Conservation (phyloP, 1,139 yeast species). For the Lodderomyces margitis region DNA sequence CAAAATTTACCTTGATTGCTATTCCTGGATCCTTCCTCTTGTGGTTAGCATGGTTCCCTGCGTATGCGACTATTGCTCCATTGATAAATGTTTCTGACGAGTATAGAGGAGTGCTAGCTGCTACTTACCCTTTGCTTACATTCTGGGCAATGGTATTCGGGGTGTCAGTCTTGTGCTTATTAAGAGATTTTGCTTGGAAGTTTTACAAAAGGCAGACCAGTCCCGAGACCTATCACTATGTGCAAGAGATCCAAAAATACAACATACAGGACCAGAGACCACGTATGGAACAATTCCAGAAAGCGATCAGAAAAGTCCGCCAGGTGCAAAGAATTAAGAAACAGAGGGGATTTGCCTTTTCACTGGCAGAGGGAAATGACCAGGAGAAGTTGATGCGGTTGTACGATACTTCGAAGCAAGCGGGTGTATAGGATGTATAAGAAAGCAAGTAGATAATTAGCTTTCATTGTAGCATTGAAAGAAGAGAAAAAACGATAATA, state of each 20-base stretch:
- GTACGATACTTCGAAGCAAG: conserved; percentile 82
- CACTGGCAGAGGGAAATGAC: conserved; percentile 91
- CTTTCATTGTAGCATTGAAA: too few species aligned
- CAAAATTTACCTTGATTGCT: conserved; percentile 85
- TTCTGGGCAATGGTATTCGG: conserved; percentile 86
- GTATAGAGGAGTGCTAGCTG: conserved; percentile 74
- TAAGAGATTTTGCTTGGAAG: conserved; percentile 92
- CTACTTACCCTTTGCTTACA: conserved; percentile 71
- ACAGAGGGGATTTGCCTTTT: conserved; percentile 97
- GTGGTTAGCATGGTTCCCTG: conserved; percentile 87
- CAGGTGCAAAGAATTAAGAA: conserved; percentile 98
- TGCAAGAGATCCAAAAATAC: conserved; percentile 94
- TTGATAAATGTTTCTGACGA: conserved; percentile 77
- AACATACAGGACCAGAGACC: conserved; percentile 94
- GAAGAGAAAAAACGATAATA: too few species aligned
- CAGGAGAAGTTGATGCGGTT: conserved; percentile 90
- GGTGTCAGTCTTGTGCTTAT: conserved; percentile 70
- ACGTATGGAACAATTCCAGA: conserved; percentile 93
- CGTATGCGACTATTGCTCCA: conserved; percentile 86
- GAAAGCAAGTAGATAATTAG: too few species aligned
- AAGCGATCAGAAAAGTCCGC: conserved; percentile 94
- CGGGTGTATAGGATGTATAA: not conserved
- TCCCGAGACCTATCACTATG: conserved; percentile 92
- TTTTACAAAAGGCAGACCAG: conserved; percentile 86
- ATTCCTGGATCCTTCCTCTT: conserved; percentile 89